Evolutionary conservation across 2,329 filamentous ascomycete genomes (phyloP).

Genomic region (Aspergillus fijiensis): DNA sequence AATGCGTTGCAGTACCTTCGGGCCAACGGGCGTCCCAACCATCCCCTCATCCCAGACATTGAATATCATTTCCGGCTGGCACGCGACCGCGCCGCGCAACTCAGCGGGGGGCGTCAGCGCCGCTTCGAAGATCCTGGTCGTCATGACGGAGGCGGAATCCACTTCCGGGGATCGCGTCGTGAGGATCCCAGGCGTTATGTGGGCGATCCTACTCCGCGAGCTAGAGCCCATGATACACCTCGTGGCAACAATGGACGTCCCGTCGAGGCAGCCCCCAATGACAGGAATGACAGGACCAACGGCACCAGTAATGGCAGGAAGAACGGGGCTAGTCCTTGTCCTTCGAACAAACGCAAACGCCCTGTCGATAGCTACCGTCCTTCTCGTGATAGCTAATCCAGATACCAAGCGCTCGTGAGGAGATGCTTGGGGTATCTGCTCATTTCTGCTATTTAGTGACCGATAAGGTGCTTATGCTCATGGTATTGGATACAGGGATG

Average conservation of each 20-base stretch:
- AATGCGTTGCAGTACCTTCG: conserved; percentile 40
- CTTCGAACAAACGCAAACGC: background rate
- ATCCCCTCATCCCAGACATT: conserved; percentile 35
- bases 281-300: too few species aligned
- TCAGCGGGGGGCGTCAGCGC: conserved; percentile 41
- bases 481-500: background rate
- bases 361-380: background rate
- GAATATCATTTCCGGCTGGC: conserved; percentile 34
- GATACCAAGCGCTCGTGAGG: background rate
- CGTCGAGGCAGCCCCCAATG: background rate
- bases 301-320: background rate
- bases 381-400: background rate
- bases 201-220: background rate
- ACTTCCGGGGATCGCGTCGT: background rate
- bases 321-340: background rate
- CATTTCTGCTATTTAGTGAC: background rate
- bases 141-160: background rate
- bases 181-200: background rate
- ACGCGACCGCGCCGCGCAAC: conserved; percentile 34
- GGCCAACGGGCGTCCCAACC: conserved; percentile 22
- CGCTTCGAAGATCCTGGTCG: conserved; percentile 34
- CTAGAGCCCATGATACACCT: background rate
- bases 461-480: background rate
- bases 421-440: background rate
- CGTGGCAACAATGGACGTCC: background rate